Conservation (phyloP, 192 early-diverging fungal genomes). For the Coemansia sp. region DNA sequence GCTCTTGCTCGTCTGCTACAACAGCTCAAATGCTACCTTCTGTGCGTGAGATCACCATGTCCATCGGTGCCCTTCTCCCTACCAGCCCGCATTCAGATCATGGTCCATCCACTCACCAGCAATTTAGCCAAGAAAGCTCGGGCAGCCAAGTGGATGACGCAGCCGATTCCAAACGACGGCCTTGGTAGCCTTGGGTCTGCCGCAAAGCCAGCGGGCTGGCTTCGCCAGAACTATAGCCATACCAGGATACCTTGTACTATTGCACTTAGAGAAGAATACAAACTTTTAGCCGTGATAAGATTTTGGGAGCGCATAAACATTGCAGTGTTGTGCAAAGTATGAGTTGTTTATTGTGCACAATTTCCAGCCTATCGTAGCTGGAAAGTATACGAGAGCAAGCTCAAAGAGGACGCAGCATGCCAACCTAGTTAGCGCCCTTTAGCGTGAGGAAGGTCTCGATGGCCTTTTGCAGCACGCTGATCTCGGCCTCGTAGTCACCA, state of each 20-base stretch:
- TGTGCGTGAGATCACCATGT: slow-evolving; percentile 46
- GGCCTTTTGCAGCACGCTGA: slow-evolving; percentile 63
- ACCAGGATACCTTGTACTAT: background rate
- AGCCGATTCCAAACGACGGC: slow-evolving; percentile 16
- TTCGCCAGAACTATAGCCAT: background rate
- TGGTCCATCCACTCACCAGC: background rate
- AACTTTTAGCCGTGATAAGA: too few species aligned
- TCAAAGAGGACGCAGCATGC: background rate
- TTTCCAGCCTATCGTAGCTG: background rate
- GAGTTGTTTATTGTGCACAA: background rate
- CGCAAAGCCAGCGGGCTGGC: background rate
- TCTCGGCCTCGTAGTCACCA: slow-evolving; percentile 71
- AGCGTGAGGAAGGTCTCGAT: slow-evolving; percentile 71
- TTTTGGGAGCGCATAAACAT: background rate
- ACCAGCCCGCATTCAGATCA: slow-evolving; percentile 18
- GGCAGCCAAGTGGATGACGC: background rate
- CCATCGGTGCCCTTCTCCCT: slow-evolving; percentile 34
- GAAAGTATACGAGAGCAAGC: background rate
- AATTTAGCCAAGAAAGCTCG: background rate
- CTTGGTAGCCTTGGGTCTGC: slow-evolving; percentile 23
- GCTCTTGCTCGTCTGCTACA: slow-evolving; percentile 16
- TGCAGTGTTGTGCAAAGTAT: background rate
- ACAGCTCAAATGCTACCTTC: slow-evolving; percentile 36
- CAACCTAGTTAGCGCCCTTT: slow-evolving; percentile 41
- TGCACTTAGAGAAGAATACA: background rate